These are phyloP conservation scores for Bipolaris cookei DNA, from an alignment of 2,329 filamentous ascomycete species.

Conservation along the genomic window DNA sequence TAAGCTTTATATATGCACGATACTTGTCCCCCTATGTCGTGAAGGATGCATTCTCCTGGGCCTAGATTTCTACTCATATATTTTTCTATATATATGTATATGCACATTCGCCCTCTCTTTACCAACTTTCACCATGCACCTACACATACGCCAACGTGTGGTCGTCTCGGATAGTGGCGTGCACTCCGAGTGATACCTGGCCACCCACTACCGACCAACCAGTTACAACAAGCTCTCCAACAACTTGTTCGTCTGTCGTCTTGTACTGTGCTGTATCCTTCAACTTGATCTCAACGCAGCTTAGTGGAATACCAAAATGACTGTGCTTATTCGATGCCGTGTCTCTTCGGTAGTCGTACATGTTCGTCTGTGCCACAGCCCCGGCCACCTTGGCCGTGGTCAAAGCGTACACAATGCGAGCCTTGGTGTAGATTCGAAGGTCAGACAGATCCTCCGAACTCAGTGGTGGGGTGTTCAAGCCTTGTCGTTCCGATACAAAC, in stretches of 20 bases:
- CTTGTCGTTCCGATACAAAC: slow-evolving; percentile 76
- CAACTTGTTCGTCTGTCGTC: slow-evolving; percentile 64
- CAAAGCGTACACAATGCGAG: slow-evolving; percentile 83
- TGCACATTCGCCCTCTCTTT: not conserved
- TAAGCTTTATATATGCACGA: not conserved
- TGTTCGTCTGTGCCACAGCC: slow-evolving; percentile 82
- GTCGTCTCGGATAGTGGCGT: slow-evolving; percentile 72
- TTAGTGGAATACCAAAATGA: slow-evolving; percentile 85
- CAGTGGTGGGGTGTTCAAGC: slow-evolving; percentile 66
- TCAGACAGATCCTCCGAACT: slow-evolving; percentile 76
- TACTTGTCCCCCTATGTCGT: no score
- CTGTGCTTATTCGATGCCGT: slow-evolving; percentile 50
- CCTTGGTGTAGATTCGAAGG: slow-evolving; percentile 78
- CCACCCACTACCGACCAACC: slow-evolving; percentile 76
- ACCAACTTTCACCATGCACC: not conserved
- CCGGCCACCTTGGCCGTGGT: slow-evolving; percentile 85
- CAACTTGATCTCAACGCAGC: slow-evolving; percentile 78
- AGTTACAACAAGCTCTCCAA: slow-evolving; percentile 68
- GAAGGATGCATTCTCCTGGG: no score
- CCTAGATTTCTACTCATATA: no score
- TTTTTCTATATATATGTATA: not conserved
- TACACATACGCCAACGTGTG: slow-evolving; percentile 68
- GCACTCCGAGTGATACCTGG: slow-evolving; percentile 67
- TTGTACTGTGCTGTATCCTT: slow-evolving; percentile 66
- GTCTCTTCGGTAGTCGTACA: slow-evolving; percentile 79